Conservation (phyloP, 441 rosid genomes). For the Dalechampia spathulata region DNA sequence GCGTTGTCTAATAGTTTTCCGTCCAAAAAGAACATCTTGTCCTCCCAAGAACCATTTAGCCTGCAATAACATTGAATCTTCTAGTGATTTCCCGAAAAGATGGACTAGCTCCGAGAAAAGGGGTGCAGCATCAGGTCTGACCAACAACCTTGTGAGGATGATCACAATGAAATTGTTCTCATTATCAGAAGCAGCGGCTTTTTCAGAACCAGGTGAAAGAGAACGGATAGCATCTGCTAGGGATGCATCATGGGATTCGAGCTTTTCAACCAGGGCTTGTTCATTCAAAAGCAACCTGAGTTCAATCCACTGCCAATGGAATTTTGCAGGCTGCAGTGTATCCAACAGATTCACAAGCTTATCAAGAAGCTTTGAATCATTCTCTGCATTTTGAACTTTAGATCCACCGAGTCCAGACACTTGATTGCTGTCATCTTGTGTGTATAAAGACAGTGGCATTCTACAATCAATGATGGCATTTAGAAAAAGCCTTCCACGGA, state of each 20-base stretch:
- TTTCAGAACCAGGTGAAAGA: constrained; percentile 62
- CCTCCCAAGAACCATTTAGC: constrained; percentile 95
- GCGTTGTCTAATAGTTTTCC: constrained; percentile 86
- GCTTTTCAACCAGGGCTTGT: constrained; percentile 84
- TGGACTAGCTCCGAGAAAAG: constrained; percentile 95
- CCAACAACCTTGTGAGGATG: constrained; percentile 91
- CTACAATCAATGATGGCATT: constrained; percentile 84
- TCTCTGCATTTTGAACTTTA: constrained; percentile 45
- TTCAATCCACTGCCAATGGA: constrained; percentile 99
- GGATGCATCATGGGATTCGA: constrained; percentile 63
- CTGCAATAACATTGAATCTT: constrained; percentile 86
- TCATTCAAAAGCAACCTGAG: constrained; percentile 97
- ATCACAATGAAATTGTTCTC: constrained; percentile 86
- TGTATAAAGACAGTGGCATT: constrained; percentile 42
- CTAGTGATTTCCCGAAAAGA: constrained; percentile 90
- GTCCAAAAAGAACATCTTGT: constrained; percentile 79
- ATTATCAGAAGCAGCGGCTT: constrained; percentile 75
- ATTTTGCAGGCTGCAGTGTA: constrained; percentile 91
- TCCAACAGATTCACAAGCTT: constrained; percentile 78
- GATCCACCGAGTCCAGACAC: constrained; percentile 44
- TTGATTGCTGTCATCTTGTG: constrained; percentile 50
- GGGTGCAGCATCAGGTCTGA: constrained; percentile 96
- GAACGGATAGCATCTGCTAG: constrained; percentile 72
- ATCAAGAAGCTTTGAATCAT: constrained; percentile 66
- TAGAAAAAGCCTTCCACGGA: constrained; percentile 88